phyloP scores from a whole-genome alignment of 2,329 filamentous ascomycete species.

The Diaporthe caulivora region DNA sequence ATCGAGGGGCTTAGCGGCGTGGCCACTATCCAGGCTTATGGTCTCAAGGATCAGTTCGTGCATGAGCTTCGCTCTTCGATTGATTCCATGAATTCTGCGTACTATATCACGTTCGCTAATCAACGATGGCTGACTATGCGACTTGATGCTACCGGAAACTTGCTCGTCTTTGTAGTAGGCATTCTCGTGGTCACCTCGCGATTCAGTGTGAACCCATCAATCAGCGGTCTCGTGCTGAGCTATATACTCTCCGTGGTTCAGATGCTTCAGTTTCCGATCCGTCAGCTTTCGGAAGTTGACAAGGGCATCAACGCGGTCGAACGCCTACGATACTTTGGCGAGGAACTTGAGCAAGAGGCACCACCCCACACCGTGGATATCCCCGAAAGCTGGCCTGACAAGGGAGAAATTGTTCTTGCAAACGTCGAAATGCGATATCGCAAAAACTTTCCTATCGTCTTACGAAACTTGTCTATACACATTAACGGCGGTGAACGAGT shows the following conservation, averaged over 20 bases:
- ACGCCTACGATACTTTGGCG: conserved; percentile 90
- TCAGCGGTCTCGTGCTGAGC: conserved; percentile 87
- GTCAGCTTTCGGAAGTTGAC: conserved; percentile 94
- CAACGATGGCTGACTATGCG: conserved; percentile 92
- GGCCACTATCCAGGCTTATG: conserved; percentile 90
- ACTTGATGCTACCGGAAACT: conserved; percentile 84
- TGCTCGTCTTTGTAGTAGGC: conserved; percentile 87
- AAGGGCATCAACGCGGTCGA: conserved; percentile 99
- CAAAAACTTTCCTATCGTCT: conserved; percentile 76
- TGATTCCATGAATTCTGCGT: conserved; percentile 93
- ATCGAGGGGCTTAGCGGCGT: conserved; percentile 87
- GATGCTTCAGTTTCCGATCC: conserved; percentile 95
- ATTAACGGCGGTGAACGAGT: conserved; percentile 82
- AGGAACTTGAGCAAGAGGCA: conserved; percentile 87
- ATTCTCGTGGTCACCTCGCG: conserved; percentile 93
- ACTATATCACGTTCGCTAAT: conserved; percentile 95
- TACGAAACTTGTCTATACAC: conserved; percentile 78
- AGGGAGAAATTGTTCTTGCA: conserved; percentile 83
- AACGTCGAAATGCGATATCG: conserved; percentile 86
- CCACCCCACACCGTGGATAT: conserved; percentile 83
- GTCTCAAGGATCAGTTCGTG: conserved; percentile 82
- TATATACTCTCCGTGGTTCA: conserved; percentile 95
- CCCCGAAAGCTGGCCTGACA: conserved; percentile 83
- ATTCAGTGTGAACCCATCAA: conserved; percentile 88
- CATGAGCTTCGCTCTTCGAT: conserved; percentile 75